phyloP scores from a whole-genome alignment of 2,329 filamentous ascomycete species.

The Cercospora berteroae region DNA sequence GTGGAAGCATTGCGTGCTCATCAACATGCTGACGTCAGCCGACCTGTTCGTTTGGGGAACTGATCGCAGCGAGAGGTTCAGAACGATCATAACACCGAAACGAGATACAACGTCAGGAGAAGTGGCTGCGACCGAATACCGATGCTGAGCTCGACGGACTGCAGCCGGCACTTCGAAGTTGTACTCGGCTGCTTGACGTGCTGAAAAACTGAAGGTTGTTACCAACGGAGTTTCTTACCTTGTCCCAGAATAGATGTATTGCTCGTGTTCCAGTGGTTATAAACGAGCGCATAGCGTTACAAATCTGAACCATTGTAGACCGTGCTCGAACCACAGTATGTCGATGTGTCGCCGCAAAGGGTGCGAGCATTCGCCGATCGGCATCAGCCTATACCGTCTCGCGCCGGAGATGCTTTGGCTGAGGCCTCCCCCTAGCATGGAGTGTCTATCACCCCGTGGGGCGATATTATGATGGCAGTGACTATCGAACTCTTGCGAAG shows the following conservation, averaged over 20 bases:
- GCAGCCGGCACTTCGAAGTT: background rate
- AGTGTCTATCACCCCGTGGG: background rate
- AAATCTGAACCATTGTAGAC: background rate
- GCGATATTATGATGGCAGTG: background rate
- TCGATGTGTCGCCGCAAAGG: background rate
- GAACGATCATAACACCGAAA: background rate
- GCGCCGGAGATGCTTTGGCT: background rate
- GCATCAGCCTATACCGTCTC: background rate
- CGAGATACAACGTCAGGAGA: background rate
- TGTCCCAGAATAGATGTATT: background rate
- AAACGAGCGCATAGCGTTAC: background rate
- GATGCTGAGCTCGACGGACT: background rate
- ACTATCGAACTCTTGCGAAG: background rate
- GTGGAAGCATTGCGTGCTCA: background rate
- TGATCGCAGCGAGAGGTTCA: background rate
- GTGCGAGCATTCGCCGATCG: background rate
- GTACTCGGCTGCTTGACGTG: background rate
- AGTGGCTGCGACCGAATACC: background rate
- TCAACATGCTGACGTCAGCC: background rate
- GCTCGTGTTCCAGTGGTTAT: background rate
- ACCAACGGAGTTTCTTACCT: background rate
- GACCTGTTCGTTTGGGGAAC: background rate
- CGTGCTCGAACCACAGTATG: background rate
- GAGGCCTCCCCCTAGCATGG: background rate
- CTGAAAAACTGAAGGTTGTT: background rate